Evolutionary conservation across 179 eudicot genomes (phyloP).

Genomic region (Beta corolliflora): DNA sequence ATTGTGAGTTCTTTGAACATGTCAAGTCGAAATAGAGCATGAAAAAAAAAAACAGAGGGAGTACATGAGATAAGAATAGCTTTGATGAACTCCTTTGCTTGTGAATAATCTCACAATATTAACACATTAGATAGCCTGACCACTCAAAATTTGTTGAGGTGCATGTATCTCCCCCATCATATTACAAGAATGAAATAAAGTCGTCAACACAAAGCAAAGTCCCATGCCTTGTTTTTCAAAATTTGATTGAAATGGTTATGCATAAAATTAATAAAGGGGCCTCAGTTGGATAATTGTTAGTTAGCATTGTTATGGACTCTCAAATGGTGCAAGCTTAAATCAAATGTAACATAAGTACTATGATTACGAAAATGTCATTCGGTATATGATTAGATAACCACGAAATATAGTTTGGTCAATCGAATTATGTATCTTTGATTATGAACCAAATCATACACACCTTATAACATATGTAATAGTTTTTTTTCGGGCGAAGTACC

Average conservation of each 20-base stretch:
- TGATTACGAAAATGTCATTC: not conserved
- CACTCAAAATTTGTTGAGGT: not conserved
- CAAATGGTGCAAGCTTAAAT: not conserved
- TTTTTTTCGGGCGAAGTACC: slow-evolving; percentile 60
- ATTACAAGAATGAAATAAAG: no score
- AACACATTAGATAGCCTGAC: not conserved
- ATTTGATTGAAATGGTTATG: not conserved
- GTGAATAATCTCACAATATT: not conserved
- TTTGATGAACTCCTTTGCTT: not conserved
- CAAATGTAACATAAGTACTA: not conserved
- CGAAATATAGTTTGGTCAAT: not conserved
- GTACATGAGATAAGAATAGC: not conserved
- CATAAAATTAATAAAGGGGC: not conserved
- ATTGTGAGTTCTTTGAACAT: no score
- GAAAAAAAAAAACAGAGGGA: no score
- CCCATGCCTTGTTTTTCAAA: not conserved
- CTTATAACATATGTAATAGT: not conserved
- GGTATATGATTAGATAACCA: not conserved
- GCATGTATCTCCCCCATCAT: not conserved
- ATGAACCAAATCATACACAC: not conserved
- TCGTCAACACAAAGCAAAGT: not conserved
- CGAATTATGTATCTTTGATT: not conserved
- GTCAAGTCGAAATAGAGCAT: no score
- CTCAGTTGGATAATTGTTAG: not conserved
- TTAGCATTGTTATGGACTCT: not conserved